Evolutionary conservation across 306 rosid genomes (phyloP).

Genomic region (Gastrolobium villosum): DNA sequence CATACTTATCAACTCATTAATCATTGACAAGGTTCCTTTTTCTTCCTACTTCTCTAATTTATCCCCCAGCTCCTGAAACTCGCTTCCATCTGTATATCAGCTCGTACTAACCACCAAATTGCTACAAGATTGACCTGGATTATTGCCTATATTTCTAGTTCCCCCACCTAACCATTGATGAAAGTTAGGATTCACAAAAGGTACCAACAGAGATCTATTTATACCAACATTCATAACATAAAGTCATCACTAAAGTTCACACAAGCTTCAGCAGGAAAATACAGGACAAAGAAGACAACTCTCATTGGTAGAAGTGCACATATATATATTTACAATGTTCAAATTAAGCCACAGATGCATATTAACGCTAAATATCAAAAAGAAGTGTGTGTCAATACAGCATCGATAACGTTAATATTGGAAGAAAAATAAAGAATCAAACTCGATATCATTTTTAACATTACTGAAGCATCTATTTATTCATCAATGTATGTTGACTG

Average conservation of each 20-base stretch:
- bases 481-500: neutral
- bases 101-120: neutral
- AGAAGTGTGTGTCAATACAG: neutral
- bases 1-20: too few species aligned
- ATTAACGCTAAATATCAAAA: slow-evolving; percentile 10
- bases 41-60: too few species aligned
- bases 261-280: slow-evolving; percentile 20
- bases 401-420: neutral
- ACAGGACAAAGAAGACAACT: slow-evolving; percentile 5
- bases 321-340: neutral
- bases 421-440: slow-evolving; percentile 6
- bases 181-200: neutral
- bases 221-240: slow-evolving; percentile 12
- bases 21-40: too few species aligned
- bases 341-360: neutral
- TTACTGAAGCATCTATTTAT: slow-evolving; percentile 5
- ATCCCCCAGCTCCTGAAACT: too few species aligned
- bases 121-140: neutral
- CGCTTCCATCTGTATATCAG: too few species aligned
- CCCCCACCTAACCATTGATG: neutral
- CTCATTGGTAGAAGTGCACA: slow-evolving; percentile 22
- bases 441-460: neutral
- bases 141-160: neutral
- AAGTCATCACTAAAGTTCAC: slow-evolving; percentile 3
- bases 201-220: too few species aligned